Evolutionary conservation across 73 alveolate species (phyloP).

Genomic region (Paramecium tetraurelia): DNA sequence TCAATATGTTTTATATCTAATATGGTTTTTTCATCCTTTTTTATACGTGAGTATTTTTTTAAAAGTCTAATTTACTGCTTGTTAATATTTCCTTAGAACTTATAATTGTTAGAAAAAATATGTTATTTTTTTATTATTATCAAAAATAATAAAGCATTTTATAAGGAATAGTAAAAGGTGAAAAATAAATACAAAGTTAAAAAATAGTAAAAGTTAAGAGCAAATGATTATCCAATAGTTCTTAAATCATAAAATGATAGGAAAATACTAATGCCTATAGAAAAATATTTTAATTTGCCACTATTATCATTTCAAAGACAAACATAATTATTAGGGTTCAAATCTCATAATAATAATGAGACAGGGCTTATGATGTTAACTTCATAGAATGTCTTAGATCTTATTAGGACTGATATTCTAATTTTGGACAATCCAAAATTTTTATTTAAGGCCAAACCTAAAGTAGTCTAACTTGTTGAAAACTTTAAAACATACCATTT

Average conservation of each 20-base stretch:
- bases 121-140: not conserved
- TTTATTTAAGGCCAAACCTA: not conserved
- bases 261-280: not conserved
- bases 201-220: not conserved
- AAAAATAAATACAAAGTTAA: not conserved
- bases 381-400: not conserved
- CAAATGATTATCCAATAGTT: not conserved
- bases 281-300: not conserved
- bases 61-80: not conserved
- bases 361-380: not conserved
- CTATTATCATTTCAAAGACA: not conserved
- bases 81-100: not conserved
- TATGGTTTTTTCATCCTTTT: not conserved
- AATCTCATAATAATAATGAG: not conserved
- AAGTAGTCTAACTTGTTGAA: not conserved
- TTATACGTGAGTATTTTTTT: not conserved
- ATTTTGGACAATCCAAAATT: not conserved
- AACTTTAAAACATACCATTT: not conserved
- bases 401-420: not conserved
- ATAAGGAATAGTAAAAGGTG: not conserved
- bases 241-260: not conserved
- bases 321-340: not conserved
- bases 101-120: not conserved
- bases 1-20: not conserved
- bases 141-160: not conserved